Percentiles rank a stretch among this genome's conserved stretches.
Conservation (phyloP, 345 rosid genomes). For the Raphanus sativus region DNA sequence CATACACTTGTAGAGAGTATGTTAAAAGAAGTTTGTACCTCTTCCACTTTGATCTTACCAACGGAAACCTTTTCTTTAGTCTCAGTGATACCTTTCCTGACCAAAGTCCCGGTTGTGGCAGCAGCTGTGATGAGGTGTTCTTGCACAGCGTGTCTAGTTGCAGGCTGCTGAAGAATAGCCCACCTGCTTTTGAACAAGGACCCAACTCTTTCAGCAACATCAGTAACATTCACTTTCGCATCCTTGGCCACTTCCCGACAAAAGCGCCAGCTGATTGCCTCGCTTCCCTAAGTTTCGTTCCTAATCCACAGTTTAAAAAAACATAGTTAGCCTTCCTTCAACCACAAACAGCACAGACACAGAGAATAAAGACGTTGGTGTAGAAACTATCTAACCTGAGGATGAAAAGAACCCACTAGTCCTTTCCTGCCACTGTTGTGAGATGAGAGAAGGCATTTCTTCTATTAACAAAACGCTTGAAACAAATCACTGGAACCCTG, state of each 20-base stretch:
- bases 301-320: conserved; percentile 40
- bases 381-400: conserved; percentile 54
- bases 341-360: conserved; percentile 11
- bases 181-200: conserved; percentile 68
- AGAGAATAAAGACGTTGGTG: neutral
- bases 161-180: conserved; percentile 83
- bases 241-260: conserved; percentile 90
- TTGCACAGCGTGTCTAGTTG: conserved; percentile 79
- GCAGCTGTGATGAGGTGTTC: conserved; percentile 79
- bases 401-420: conserved; percentile 85
- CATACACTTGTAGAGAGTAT: neutral
- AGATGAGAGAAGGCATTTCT: conserved; percentile 66
- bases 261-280: conserved; percentile 78
- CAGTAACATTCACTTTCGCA: conserved; percentile 84
- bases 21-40: conserved; percentile 47
- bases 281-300: conserved; percentile 80
- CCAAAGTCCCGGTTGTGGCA: conserved; percentile 77
- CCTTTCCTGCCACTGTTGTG: conserved; percentile 88
- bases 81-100: conserved; percentile 81
- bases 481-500: neutral
- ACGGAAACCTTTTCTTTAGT: conserved; percentile 88
- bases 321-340: conserved; percentile 1
- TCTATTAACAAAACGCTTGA: conserved; percentile 10
- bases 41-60: conserved; percentile 90
- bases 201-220: conserved; percentile 84